phyloP scores from a whole-genome alignment of 176 grass and related monocot genomes.

The Eragrostis nindensis region DNA sequence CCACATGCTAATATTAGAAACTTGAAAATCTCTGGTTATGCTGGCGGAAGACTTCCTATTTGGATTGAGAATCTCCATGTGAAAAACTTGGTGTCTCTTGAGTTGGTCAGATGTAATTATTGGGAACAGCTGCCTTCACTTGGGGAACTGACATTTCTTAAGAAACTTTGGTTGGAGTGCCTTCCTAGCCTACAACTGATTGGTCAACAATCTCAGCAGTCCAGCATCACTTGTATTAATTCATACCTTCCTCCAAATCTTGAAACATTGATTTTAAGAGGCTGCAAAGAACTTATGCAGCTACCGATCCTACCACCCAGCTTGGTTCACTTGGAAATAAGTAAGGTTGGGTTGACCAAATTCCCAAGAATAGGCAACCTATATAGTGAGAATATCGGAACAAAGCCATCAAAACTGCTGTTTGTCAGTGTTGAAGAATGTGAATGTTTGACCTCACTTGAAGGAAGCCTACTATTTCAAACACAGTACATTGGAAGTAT shows the following conservation, averaged over 20 bases:
- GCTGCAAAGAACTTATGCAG: background rate
- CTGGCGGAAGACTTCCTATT: background rate
- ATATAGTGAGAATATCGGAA: too few species aligned
- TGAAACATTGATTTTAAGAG: background rate
- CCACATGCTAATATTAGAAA: conserved; percentile 14
- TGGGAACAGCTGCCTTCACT: conserved; percentile 28
- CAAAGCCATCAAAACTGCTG: too few species aligned
- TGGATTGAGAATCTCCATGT: background rate
- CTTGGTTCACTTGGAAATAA: background rate
- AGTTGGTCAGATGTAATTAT: conserved; percentile 9
- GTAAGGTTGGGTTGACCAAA: background rate
- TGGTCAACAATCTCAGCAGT: background rate
- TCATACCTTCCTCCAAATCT: conserved; percentile 31
- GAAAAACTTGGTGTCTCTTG: conserved; percentile 9
- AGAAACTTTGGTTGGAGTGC: background rate
- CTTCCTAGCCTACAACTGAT: conserved; percentile 28
- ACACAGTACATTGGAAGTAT: conserved; percentile 12
- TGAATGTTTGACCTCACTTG: background rate
- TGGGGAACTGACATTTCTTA: background rate
- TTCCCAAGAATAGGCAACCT: conserved; percentile 17
- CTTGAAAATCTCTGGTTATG: background rate
- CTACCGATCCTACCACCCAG: conserved; percentile 37
- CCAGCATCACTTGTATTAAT: background rate
- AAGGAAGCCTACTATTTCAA: conserved; percentile 27
- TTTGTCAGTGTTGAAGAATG: too few species aligned